Evolutionary conservation across 768 basidiomycete species (phyloP), one percentile per base, ranked within the genome.

Genomic region (Kwoniella botswanensis): DNA sequence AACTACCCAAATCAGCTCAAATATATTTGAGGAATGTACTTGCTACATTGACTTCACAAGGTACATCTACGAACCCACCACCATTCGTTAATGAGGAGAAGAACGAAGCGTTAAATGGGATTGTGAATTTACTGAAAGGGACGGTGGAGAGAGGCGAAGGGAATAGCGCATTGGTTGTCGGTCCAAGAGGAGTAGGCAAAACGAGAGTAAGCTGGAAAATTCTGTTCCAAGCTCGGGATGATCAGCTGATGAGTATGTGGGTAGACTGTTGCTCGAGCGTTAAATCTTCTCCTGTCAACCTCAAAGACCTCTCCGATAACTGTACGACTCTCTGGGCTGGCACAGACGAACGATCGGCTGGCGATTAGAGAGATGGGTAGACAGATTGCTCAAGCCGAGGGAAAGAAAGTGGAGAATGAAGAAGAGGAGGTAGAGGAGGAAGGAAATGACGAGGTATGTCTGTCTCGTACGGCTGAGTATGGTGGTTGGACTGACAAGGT

Each of bases 301-400:
- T 75, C 74, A 2, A 70, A 68, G n/a, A 65, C 70, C 1, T 42
- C 69, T 4, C 90, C 92, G 0, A 89, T 96, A 67, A 82, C 93
- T 57, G 86, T 99, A 56, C 89, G 91, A 1, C 86, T 99, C 2
- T 93, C 92, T 22, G 97, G 94, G 0, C 89, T 93, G 84, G 87
- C 90, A 1, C 94, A 98, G 74, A 88, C 87, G 35, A 93, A 90
- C 41, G 97, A 98, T 81, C 88, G 92, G 43, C 85, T 93, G 12
- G 97, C 97, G n/a, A 88, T 98, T 81, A 89, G 92, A 12, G 94
- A 97, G 82, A 92, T 98, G 73, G 93, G 93, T 0, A 85, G 90
- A 61, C 97, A 99, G 78, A 85, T 98, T 9, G 79, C 79, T 1
- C 80, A 80, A 71, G 81, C 78, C 12, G 81, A 82, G 63, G 93